Conservation (phyloP, 495 filamentous ascomycete genomes). For the Tuber umbilicatum region DNA sequence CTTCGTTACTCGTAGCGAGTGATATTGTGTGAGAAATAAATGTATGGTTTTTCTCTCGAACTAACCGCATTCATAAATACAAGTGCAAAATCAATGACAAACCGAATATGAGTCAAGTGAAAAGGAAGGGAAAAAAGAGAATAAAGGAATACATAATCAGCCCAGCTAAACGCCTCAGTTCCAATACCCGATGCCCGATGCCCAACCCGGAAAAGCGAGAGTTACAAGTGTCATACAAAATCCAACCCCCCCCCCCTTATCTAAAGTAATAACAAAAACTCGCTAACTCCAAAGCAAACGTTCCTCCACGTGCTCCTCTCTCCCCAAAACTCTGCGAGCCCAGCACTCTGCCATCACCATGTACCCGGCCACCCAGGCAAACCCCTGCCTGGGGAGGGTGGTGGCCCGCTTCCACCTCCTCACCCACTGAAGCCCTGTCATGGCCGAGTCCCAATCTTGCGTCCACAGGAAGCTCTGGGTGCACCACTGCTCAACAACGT, state of each 20-base stretch:
- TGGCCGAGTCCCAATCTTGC: constrained; percentile 14
- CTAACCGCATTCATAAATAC: neutral
- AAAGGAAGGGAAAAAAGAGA: neutral
- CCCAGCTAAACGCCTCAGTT: neutral
- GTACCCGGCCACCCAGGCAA: neutral
- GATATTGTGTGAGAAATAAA: neutral
- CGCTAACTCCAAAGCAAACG: neutral
- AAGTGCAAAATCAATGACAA: neutral
- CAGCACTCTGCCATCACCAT: neutral
- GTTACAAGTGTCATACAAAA: neutral
- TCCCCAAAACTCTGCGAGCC: neutral
- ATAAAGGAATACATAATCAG: neutral
- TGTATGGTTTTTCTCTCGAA: neutral
- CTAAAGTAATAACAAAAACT: neutral
- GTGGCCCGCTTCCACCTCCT: constrained; percentile 27
- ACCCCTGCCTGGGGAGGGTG: neutral
- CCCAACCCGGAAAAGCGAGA: neutral
- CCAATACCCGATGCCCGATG: neutral
- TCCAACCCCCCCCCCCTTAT: neutral
- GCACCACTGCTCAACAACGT: constrained; percentile 28
- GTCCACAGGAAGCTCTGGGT: constrained; percentile 30
- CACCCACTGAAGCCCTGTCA: constrained; percentile 9
- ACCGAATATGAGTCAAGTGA: neutral
- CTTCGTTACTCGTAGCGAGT: neutral
- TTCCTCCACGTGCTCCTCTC: neutral